These are phyloP conservation scores for Medicago lupulina DNA, from an alignment of 306 rosid genomes.

Conservation along the genomic window DNA sequence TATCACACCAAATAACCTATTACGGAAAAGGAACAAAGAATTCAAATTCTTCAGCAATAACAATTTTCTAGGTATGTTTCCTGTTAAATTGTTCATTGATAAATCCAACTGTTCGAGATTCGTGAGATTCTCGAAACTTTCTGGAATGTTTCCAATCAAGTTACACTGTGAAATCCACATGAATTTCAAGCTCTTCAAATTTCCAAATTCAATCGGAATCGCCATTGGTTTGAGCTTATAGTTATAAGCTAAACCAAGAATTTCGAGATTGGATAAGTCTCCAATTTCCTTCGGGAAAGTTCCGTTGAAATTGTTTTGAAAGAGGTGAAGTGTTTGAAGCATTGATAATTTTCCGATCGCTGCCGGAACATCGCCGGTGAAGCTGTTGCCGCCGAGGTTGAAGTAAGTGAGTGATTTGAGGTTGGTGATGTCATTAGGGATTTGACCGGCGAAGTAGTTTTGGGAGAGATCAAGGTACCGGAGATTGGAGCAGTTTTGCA, in stretches of 20 bases:
- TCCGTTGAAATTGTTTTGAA: slow-evolving; percentile 59
- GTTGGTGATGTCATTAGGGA: slow-evolving; percentile 62
- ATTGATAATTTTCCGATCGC: slow-evolving; percentile 55
- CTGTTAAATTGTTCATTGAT: slow-evolving; percentile 58
- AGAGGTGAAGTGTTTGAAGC: slow-evolving; percentile 44
- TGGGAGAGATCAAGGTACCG: slow-evolving; percentile 62
- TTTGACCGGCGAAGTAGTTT: slow-evolving; percentile 61
- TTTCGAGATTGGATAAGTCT: slow-evolving; percentile 61
- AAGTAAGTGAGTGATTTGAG: slow-evolving; percentile 51
- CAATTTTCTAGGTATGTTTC: slow-evolving; percentile 62
- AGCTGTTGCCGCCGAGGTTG: slow-evolving; percentile 66
- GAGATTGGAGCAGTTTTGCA: slow-evolving; percentile 78
- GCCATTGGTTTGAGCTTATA: slow-evolving; percentile 37
- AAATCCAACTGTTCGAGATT: slow-evolving; percentile 64
- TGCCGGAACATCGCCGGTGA: slow-evolving; percentile 68
- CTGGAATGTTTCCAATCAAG: slow-evolving; percentile 66
- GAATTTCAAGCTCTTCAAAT: slow-evolving; percentile 52
- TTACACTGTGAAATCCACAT: slow-evolving; percentile 57
- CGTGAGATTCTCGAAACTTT: slow-evolving; percentile 47
- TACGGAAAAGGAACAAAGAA: slow-evolving; percentile 51
- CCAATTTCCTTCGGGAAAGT: slow-evolving; percentile 71
- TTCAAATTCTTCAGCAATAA: slow-evolving; percentile 55
- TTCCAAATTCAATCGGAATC: slow-evolving; percentile 67
- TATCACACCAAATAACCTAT: slow-evolving; percentile 64
- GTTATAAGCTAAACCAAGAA: slow-evolving; percentile 51